Evolutionary conservation across 306 rosid species (phyloP), one percentile per base, ranked within the genome.

Genomic region (Betula pendula): DNA sequence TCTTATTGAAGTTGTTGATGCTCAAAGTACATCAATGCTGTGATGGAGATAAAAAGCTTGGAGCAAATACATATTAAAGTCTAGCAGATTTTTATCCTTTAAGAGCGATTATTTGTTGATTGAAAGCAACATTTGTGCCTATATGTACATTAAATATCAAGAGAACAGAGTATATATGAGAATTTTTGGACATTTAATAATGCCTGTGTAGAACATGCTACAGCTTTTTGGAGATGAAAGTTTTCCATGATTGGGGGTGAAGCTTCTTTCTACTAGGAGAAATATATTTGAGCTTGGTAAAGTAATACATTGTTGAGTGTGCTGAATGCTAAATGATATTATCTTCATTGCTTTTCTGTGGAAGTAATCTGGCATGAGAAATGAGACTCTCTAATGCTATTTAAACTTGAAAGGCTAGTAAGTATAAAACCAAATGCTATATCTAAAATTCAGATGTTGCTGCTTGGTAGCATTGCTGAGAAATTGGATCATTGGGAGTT

Each of bases 41-140:
- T 62, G 59, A 50, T 40, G 42, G 63, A 71, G 51, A 55, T 47
- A 43, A 65, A 6, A 68, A 33, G 68, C 74, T 27, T 33, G 49
- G 12, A 38, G n/a, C 70, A 69, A 60, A 76, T 71, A 22, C 48
- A 42, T 43, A 20, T 12, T 63, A 44, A 72, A 50, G 56, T 56
- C 16, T 29, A 55, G 72, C 52, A 6, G 73, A 27, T 47, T n/a
- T 58, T 24, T 63, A 24, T 70, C 55, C 56, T 45, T 70, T n/a
- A 27, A 60, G 59, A 33, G 35, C 31, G 24, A 75, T 25, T 60
- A 70, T 45, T 48, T n/a, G 40, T 81, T 70, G 25, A 70, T 29
- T 4, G 25, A 70, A 43, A 19, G 49, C 68, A 50, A 27, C 59
- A 51, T 70, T 52, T 75, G 71, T 75, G 50, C 20, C 50, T 62